Evolutionary conservation across 1,284 basidiomycete species (phyloP).

Genomic region (Cutaneotrichosporon cutaneum): DNA sequence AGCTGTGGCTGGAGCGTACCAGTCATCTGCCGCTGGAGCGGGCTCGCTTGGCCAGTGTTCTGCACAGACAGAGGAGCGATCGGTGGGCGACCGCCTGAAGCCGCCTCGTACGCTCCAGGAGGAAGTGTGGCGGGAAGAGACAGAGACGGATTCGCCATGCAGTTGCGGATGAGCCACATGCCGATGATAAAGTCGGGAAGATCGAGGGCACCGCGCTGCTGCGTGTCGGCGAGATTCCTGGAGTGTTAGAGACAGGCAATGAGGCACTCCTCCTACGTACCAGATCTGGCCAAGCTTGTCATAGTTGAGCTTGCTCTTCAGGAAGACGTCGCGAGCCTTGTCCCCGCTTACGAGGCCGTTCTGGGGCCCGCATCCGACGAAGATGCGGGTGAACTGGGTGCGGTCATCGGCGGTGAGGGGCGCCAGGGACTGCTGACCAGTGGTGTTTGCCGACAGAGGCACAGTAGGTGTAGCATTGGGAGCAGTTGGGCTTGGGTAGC

Average conservation of each 20-base stretch:
- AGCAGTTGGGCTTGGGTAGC: slow-evolving; percentile 60
- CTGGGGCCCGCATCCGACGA: slow-evolving; percentile 67
- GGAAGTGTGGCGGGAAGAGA: slow-evolving; percentile 76
- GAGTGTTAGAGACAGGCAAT: not conserved
- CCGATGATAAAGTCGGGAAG: slow-evolving; percentile 91
- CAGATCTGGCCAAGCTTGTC: slow-evolving; percentile 94
- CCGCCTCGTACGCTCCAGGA: slow-evolving; percentile 87
- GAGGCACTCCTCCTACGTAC: slow-evolving; percentile 55
- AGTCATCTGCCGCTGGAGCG: slow-evolving; percentile 55
- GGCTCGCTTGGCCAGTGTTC: slow-evolving; percentile 36
- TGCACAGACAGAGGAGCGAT: slow-evolving; percentile 39
- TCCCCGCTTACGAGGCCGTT: slow-evolving; percentile 79
- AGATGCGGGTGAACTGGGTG: slow-evolving; percentile 76
- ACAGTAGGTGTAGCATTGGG: slow-evolving; percentile 23
- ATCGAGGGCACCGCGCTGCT: slow-evolving; percentile 85
- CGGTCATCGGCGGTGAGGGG: slow-evolving; percentile 74
- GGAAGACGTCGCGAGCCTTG: slow-evolving; percentile 86
- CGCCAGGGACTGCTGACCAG: slow-evolving; percentile 54
- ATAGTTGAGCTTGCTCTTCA: slow-evolving; percentile 86
- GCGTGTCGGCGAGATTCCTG: slow-evolving; percentile 92
- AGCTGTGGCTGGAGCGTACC: slow-evolving; percentile 54
- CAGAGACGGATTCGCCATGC: slow-evolving; percentile 77
- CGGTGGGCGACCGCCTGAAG: slow-evolving; percentile 58
- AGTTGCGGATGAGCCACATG: slow-evolving; percentile 87
- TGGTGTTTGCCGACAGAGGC: slow-evolving; percentile 53